Percentiles rank a stretch among this genome's conserved stretches.
Conservation (phyloP, 2,329 filamentous ascomycete species). For the Xylaria sp. region DNA sequence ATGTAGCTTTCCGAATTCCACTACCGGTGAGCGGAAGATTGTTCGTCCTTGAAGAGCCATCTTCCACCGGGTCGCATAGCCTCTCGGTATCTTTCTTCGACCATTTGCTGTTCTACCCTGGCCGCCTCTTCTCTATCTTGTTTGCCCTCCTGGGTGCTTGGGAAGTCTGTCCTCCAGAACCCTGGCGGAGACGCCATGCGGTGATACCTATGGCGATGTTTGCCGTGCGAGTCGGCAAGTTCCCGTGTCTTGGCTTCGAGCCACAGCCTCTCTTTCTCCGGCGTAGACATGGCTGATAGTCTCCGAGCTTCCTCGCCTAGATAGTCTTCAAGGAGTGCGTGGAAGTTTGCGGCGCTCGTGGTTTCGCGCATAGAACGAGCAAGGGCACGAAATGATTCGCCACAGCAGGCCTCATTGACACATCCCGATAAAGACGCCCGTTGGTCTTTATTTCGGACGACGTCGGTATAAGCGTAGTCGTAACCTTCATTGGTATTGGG, state of each 20-base stretch:
- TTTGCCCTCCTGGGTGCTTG: conserved; percentile 78
- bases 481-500: conserved; percentile 70
- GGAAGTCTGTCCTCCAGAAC: conserved; percentile 91
- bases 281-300: conserved; percentile 57
- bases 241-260: conserved; percentile 74
- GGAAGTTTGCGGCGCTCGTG: conserved; percentile 31
- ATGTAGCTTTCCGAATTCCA: background rate
- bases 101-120: conserved; percentile 62
- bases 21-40: conserved; percentile 10
- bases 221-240: conserved; percentile 75
- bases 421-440: conserved; percentile 75
- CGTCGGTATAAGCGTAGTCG: conserved; percentile 73
- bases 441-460: conserved; percentile 70
- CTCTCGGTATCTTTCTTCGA: conserved; percentile 77
- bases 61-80: conserved; percentile 75
- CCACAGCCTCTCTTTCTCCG: conserved; percentile 68
- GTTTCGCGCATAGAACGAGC: conserved; percentile 55
- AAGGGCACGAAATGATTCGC: conserved; percentile 68
- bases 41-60: conserved; percentile 85
- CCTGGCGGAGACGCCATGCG: conserved; percentile 77
- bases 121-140: conserved; percentile 66
- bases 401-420: conserved; percentile 75
- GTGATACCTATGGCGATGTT: conserved; percentile 74
- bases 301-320: conserved; percentile 63
- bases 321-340: conserved; percentile 55